Base-by-base conservation (phyloP, 148 eudicot species). In the Nepenthes mirabilis region DNA sequence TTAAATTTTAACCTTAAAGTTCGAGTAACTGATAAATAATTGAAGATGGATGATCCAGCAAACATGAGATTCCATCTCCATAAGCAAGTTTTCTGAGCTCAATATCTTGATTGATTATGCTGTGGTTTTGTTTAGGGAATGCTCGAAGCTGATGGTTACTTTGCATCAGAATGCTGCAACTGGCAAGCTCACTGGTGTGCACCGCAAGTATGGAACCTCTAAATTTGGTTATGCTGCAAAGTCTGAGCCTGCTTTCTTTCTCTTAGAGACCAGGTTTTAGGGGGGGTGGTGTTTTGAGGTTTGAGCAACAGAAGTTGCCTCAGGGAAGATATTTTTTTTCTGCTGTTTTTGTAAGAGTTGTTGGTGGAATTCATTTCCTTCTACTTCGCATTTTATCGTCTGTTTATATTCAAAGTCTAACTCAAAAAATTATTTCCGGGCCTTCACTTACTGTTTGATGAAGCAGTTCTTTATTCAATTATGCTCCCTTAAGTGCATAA, bases 151-250 rank as follows among this genome's bases (percentile, higher is more conserved):
- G 71, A 91, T 91, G 84, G 94, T 91, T 54, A 61, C 58, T 58
- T 82, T 74, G 73, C 97, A 91, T 72, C 79, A 77, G 71, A 80
- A 80, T 37, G 79, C 97, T 2, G 79, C 74, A 2, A 73, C 74
- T 0, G 90, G 85, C 65, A 91, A 83, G 61, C 85, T 88, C 14
- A 85, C 77, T 0, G 88, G 94, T 2, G 96, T 88, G 36, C 85
- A 83, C 63, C 54, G 82, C 33, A 91, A 91, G 71, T 91, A 83
- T 57, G 82, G 75, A 70, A 79, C 88, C 33, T 81, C 88, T 0
- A 85, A 80, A 57, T 91, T 64, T 64, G 97, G 97, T 0, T 70
- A 75, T 66, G 80, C 82, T 60, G 88, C 97, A 9, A 82, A 64
- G 53, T 66, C 60, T 5, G 74, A 76, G 57, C 90, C 90, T 13